Conservation (phyloP, 345 rosid species). For the Heritiera littoralis region DNA sequence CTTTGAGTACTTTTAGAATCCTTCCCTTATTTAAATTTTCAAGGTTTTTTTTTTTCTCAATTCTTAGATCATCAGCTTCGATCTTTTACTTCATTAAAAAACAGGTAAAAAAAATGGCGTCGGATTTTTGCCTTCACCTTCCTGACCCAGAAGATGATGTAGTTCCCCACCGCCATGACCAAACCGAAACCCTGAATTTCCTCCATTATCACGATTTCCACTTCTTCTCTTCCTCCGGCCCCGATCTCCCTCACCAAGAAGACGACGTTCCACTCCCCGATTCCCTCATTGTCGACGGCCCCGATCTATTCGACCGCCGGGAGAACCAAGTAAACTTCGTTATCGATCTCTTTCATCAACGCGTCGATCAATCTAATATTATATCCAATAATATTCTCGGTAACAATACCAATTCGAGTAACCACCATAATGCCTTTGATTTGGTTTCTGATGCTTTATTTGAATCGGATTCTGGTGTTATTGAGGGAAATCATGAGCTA, state of each 20-base stretch:
- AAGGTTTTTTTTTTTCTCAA: neutral
- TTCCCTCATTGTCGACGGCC: conserved; percentile 30
- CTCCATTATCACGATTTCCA: conserved; percentile 35
- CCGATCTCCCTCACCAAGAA: conserved; percentile 25
- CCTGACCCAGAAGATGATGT: conserved; percentile 34
- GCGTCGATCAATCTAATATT: conserved; percentile 81
- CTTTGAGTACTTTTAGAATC: too few species aligned
- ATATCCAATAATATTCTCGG: neutral
- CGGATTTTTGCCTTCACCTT: conserved; percentile 45
- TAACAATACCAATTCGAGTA: neutral
- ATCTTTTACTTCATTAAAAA: neutral
- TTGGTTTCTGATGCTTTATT: conserved; percentile 38
- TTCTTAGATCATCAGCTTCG: neutral
- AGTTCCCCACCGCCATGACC: conserved; percentile 20
- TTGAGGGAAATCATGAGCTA: conserved; percentile 37
- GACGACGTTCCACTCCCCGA: conserved; percentile 37
- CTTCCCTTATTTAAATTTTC: too few species aligned
- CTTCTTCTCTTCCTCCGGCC: conserved; percentile 32
- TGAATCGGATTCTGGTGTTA: conserved; percentile 44
- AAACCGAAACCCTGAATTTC: conserved; percentile 34
- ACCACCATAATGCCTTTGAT: conserved; percentile 21
- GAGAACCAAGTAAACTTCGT: conserved; percentile 73
- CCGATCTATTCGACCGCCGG: conserved; percentile 52
- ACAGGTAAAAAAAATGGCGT: conserved; percentile 34
- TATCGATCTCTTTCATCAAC: conserved; percentile 89